These are phyloP conservation scores for Alternaria sp. DNA, from an alignment of 2,329 filamentous ascomycete species.

Conservation along the genomic window DNA sequence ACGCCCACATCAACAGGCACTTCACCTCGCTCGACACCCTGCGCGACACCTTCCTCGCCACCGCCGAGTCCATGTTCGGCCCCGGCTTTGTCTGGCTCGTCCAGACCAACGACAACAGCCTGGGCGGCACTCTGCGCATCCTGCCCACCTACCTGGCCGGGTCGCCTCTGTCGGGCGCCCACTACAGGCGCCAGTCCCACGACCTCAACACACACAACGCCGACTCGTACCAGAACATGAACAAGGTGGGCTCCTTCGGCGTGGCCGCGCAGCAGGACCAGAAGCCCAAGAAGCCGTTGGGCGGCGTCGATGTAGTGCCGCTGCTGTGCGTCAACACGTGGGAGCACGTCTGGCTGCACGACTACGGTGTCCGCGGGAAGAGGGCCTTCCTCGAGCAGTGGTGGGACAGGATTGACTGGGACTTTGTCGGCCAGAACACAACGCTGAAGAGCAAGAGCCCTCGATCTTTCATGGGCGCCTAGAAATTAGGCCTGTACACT, in stretches of 20 bases:
- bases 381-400: constrained; percentile 75
- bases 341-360: constrained; percentile 90
- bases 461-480: not conserved
- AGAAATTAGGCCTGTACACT: constrained; percentile 14
- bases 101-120: constrained; percentile 53
- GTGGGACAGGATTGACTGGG: constrained; percentile 92
- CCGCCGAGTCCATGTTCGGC: constrained; percentile 90
- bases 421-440: constrained; percentile 61
- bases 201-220: constrained; percentile 70
- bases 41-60: constrained; percentile 77
- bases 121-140: constrained; percentile 64
- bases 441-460: constrained; percentile 6
- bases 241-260: constrained; percentile 52
- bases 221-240: constrained; percentile 38
- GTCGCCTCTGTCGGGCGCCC: constrained; percentile 82
- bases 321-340: constrained; percentile 93
- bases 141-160: constrained; percentile 91
- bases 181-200: constrained; percentile 72
- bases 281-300: constrained; percentile 60
- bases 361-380: constrained; percentile 82
- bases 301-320: constrained; percentile 72
- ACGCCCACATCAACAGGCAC: constrained; percentile 66
- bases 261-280: constrained; percentile 32
- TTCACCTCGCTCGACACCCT: constrained; percentile 88
- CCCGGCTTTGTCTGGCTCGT: constrained; percentile 98